Base-by-base conservation (phyloP, 2,329 filamentous ascomycete genomes). In the Fusarium sarcochroum region DNA sequence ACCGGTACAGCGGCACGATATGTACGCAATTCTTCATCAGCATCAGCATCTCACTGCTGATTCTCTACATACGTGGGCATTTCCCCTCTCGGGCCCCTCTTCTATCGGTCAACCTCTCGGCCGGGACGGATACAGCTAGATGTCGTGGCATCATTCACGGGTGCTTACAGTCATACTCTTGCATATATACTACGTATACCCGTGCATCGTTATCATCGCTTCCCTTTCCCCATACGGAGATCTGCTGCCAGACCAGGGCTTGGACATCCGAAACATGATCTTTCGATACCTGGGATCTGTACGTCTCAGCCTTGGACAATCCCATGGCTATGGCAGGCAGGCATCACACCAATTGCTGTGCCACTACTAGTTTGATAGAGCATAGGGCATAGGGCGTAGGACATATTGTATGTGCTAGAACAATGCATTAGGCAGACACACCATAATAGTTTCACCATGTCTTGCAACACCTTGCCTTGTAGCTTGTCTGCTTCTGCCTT, bases 1-100 rank as follows among this genome's bases (percentile, higher is more conserved):
- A 35, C 66, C 62, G 57, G 62, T 61, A 63, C 54, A 69, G 45
- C 62, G 66, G 66, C 66, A 69, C 58, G 62, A 57, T 58, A 67
- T 65, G 37, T 65, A 54, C 49, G 59, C 58, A 63, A 58, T 63
- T 54, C 63, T 23, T 58, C 21, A 48, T 46, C 45, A 52, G 40
- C 55, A 49, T 48, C 51, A 63, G 59, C 61, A 66, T 45, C 51
- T 50, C 70, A 68, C 66, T 63, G 45, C 45, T 57, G 48, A 51
- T 58, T 59, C 52, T 70, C 60, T 49, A 49, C 41, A 30, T 42
- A 52, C 52, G 60, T 55, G 66, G 49, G 52, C 58, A 70, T 62
- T 60, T 66, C 62, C 53, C 46, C 27, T 21, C 44, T 53, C 56
- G 27, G 38, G 15, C 48, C 58, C 66, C 64, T 56, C 51, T 34